Conservation (phyloP, 2,329 filamentous ascomycete species). For the Neocucurbitaria cava region DNA sequence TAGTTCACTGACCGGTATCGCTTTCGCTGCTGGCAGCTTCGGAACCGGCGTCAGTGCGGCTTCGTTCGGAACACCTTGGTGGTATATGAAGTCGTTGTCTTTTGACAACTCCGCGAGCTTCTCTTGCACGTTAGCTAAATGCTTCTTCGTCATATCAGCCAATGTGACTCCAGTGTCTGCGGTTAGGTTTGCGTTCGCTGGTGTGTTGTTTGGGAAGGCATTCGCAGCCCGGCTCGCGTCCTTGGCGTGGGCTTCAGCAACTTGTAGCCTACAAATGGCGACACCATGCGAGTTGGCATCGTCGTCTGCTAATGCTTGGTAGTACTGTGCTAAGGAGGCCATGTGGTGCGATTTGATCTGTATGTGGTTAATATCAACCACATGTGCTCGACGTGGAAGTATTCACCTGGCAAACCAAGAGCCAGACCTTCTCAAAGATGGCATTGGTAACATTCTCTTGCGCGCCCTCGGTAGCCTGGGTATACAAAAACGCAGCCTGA, state of each 20-base stretch:
- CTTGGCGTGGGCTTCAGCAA: constrained; percentile 78
- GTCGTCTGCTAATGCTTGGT: constrained; percentile 88
- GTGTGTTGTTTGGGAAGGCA: constrained; percentile 79
- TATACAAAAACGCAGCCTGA: constrained; percentile 87
- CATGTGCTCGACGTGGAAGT: neutral
- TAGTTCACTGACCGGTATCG: constrained; percentile 93
- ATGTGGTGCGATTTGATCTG: constrained; percentile 80
- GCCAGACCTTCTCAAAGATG: constrained; percentile 94
- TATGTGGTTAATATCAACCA: constrained; percentile 33
- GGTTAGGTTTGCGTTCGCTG: constrained; percentile 81
- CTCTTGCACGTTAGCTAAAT: constrained; percentile 80
- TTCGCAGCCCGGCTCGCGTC: constrained; percentile 79
- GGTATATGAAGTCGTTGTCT: constrained; percentile 99
- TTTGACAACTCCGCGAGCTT: constrained; percentile 79
- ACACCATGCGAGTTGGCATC: constrained; percentile 87
- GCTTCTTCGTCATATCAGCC: constrained; percentile 82
- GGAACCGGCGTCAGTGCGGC: constrained; percentile 80
- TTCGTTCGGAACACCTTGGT: constrained; percentile 87
- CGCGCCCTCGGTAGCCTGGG: constrained; percentile 85
- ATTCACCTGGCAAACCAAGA: constrained; percentile 77
- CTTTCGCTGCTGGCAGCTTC: constrained; percentile 93
- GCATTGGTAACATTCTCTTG: constrained; percentile 91
- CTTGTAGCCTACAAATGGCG: constrained; percentile 81
- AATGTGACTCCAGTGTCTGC: constrained; percentile 78
- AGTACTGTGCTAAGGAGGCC: constrained; percentile 88